Percentiles rank a stretch among this genome's conserved stretches.
Evolutionary conservation across 805 yeast genomes (phyloP).

Genomic region (Torulaspora microellipsoides): DNA sequence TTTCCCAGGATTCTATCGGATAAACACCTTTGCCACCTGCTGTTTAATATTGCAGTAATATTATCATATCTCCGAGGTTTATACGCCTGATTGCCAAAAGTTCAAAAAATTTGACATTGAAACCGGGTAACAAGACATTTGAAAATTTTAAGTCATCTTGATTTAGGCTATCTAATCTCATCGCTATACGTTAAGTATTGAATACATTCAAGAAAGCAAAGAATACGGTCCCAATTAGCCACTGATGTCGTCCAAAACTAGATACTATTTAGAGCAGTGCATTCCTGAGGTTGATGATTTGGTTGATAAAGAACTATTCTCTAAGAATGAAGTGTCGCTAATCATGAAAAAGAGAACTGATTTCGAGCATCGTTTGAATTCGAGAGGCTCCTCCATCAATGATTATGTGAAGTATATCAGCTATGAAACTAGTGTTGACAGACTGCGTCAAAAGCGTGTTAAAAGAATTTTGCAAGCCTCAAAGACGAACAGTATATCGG

Average conservation of each 20-base stretch:
- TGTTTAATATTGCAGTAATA: too few relatives aligned
- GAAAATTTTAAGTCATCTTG: constrained; percentile 12
- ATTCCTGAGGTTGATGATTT: constrained; percentile 93
- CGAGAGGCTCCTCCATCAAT: constrained; percentile 72
- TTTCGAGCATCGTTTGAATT: constrained; percentile 83
- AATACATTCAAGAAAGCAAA: background rate
- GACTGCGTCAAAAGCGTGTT: constrained; percentile 66
- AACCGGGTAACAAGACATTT: constrained; percentile 5
- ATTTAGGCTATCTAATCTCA: constrained; percentile 13
- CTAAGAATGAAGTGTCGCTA: constrained; percentile 71
- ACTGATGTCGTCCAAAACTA: constrained; percentile 49
- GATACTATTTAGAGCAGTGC: constrained; percentile 59
- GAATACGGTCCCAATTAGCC: background rate
- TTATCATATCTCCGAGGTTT: too few relatives aligned
- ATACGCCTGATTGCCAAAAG: background rate
- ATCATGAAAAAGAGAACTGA: constrained; percentile 93
- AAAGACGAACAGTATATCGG: constrained; percentile 65
- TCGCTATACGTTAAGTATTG: constrained; percentile 2
- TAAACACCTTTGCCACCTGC: too few relatives aligned
- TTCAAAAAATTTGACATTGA: constrained; percentile 1
- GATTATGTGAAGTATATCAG: constrained; percentile 77
- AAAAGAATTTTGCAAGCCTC: constrained; percentile 54
- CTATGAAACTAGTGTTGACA: constrained; percentile 77
- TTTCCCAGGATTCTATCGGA: too few relatives aligned
- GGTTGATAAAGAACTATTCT: constrained; percentile 73